Evolutionary conservation across 192 early-diverging fungal species (phyloP), one percentile per base, ranked within the genome.

Genomic region (Coemansia sp.): DNA sequence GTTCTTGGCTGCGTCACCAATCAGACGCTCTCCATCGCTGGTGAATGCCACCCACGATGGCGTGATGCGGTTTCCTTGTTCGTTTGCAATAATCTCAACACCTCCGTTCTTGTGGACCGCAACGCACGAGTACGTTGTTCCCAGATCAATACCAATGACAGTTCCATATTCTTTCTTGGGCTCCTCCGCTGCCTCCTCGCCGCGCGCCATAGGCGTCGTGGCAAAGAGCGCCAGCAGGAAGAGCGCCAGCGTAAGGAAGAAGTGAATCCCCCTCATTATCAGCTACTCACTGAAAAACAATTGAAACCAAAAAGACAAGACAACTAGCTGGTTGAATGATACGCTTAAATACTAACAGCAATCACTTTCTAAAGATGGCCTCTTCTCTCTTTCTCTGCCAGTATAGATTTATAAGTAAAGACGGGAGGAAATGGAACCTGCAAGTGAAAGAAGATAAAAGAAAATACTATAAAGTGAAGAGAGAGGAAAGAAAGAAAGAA

Each of bases 21-120:
- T 91, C 53, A 96, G 89, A 68, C 93, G 90, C 85, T 96, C 95
- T 40, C 91, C 90, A 60, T 95, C 81, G 11, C 45, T 88, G 65
- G 94, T 93, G 72, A 96, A 96, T 59, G 89, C 94, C 65, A 96
- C 95, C 83, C 93, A 96, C 58, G 95, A 96, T 18, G 95, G 93
- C 42, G 94, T 96, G 73, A 95, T 95, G 83, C 95, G 94, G 87
- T 93, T 85, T 74, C 95, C 95, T 78, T 95, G 93, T 77, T 98
- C 95, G 90, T 98, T 95, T 68, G 95, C 93, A 73, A 98, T 95
- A 81, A 99, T 97, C 84, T 99, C 97, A 62, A 99, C 96, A 65
- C 90, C 88, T 62, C 92, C 95, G 83, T 97, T 91, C 87, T 93
- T 89, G 87, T 87, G 93, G 56, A 98, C 92, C 74, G 91, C 95